phyloP scores from a whole-genome alignment of 352 stramenopile species.

The Hyaloperonospora arabidopsidis region DNA sequence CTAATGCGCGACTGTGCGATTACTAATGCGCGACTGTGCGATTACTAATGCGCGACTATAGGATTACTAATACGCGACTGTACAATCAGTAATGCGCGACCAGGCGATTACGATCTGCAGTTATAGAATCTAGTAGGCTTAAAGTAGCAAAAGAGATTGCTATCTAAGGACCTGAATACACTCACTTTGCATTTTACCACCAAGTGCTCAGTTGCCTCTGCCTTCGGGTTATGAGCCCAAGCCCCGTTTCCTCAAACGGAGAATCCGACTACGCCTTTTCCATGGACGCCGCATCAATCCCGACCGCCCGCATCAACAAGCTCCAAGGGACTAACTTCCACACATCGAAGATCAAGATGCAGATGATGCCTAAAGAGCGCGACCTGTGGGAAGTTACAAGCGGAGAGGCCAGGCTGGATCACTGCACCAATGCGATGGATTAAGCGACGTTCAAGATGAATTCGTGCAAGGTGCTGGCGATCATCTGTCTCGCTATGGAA shows the following conservation, averaged over 20 bases:
- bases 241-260: neutral
- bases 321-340: neutral
- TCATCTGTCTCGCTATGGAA: neutral
- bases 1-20: too few species aligned
- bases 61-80: too few species aligned
- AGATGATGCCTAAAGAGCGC: neutral
- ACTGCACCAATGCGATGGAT: neutral
- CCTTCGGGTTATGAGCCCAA: neutral
- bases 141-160: too few species aligned
- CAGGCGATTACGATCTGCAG: too few species aligned
- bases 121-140: too few species aligned
- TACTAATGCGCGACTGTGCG: too few species aligned
- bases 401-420: neutral
- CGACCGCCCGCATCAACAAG: neutral
- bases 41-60: too few species aligned
- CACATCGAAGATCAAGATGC: neutral
- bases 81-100: too few species aligned
- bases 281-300: neutral
- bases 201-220: neutral
- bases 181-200: neutral
- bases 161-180: neutral
- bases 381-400: neutral
- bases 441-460: conserved; percentile 1
- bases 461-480: neutral
- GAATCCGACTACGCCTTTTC: neutral